Base-by-base conservation (phyloP, 352 stramenopile species). In the Phytophthora litchii region DNA sequence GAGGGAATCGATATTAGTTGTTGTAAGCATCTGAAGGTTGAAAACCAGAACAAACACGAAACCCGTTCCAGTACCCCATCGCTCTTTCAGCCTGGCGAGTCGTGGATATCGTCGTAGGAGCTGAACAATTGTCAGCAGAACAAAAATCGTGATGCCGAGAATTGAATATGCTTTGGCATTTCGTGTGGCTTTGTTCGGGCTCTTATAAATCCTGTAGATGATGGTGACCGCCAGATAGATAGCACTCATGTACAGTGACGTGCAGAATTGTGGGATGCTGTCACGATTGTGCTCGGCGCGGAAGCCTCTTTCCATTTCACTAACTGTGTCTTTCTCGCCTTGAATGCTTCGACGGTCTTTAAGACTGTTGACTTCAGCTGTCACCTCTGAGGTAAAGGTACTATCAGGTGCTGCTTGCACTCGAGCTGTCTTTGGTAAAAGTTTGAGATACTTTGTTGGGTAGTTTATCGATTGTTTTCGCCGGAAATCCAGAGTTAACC, bases 251-350 rank as follows among this genome's bases (percentile, higher is more conserved):
- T 70, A 63, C 16, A 88, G 68, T 1, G 67, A 60, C 9, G 64
- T 67, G 16, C 82, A 61, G 45, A 89, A 88, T 49, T 87, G 75
- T 0, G 68, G 72, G 6, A 60, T 74, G 35, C 76, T 86, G 25
- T 86, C 76, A 12, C 70, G 70, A 23, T 73, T 75, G 34, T 85
- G 70, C 21, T 89, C 75, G 6, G 52, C 50, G 1, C 70, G 70
- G 37, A 87, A 89, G 2, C 80, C 72, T 16, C 11, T 71, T 43
- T 89, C 76, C 79, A 87, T 87, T 53, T 89, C 74, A 1, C 32
- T 68, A 0, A 70, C 76, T 0, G 76, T 83, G 27, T 79, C 65
- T 3, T 55, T 58, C 19, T 83, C 57, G 23, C 76, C 75, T 47
- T 85, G 79, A 20, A 74, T 56, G 17, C 60, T 67, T 16, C 9